Percentiles rank a stretch among this genome's conserved stretches.
Conservation (phyloP, 2,329 filamentous ascomycete species). For the Colletotrichum neosansevieriae region DNA sequence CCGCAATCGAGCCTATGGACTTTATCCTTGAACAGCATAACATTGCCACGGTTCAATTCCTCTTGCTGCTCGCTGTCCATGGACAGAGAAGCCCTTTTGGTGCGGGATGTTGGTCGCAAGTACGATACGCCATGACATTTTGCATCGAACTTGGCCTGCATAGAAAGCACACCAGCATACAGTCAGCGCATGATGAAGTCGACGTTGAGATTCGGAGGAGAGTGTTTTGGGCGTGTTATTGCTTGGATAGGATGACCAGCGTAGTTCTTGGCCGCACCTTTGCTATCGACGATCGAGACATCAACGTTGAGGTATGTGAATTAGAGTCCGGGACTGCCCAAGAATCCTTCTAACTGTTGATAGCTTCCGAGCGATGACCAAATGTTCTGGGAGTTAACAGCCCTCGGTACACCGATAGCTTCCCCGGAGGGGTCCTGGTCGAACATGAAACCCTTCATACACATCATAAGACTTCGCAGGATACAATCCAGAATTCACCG, state of each 20-base stretch:
- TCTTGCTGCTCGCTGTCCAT: conserved; percentile 50
- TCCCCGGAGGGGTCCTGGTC: conserved; percentile 34
- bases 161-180: conserved; percentile 33
- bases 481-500: conserved; percentile 43
- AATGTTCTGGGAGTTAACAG: conserved; percentile 42
- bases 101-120: conserved; percentile 50
- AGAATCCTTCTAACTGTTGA: background rate
- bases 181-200: conserved; percentile 10
- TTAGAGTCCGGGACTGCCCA: too few relatives aligned
- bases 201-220: conserved; percentile 47
- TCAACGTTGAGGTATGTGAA: conserved; percentile 45
- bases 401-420: conserved; percentile 14
- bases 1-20: conserved; percentile 49
- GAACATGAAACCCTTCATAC: conserved; percentile 45
- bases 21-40: conserved; percentile 50
- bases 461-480: conserved; percentile 44
- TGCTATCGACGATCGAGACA: conserved; percentile 50
- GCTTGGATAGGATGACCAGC: conserved; percentile 50
- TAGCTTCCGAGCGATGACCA: conserved; percentile 44
- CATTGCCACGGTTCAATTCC: conserved; percentile 48
- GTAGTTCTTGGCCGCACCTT: conserved; percentile 50
- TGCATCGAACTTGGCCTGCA: conserved; percentile 51
- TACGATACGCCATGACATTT: conserved; percentile 47
- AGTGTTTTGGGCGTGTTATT: conserved; percentile 52
- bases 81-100: conserved; percentile 51